A percentile compares a stretch with the other conserved stretches of the same genome.
Conservation (phyloP, 1,284 basidiomycete species). For the Thelephora terrestris region DNA sequence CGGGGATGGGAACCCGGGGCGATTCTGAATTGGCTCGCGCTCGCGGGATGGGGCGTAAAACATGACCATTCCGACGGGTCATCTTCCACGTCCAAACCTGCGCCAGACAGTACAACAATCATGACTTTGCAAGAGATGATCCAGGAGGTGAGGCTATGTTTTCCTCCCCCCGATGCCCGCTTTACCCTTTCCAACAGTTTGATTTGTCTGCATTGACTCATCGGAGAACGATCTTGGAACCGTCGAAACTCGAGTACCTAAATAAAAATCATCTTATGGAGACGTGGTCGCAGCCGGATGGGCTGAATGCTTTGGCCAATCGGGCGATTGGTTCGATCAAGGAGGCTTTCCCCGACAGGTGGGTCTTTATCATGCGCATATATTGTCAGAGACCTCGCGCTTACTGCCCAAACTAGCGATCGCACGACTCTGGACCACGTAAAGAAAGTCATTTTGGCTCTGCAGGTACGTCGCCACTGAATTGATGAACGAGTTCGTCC, state of each 20-base stretch:
- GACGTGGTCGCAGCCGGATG: slow-evolving; percentile 32
- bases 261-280: slow-evolving; percentile 69
- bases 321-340: slow-evolving; percentile 39
- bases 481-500: neutral
- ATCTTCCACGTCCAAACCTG: slow-evolving; percentile 20
- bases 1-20: slow-evolving; percentile 87
- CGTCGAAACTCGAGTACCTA: slow-evolving; percentile 60
- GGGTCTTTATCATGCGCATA: slow-evolving; percentile 17
- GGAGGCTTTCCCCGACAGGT: slow-evolving; percentile 35
- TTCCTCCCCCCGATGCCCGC: neutral
- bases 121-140: slow-evolving; percentile 61
- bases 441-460: slow-evolving; percentile 40
- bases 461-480: slow-evolving; percentile 34
- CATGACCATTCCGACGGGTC: slow-evolving; percentile 24
- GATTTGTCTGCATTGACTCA: slow-evolving; percentile 64
- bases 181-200: slow-evolving; percentile 35
- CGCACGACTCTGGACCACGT: slow-evolving; percentile 45
- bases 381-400: slow-evolving; percentile 1
- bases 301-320: slow-evolving; percentile 36
- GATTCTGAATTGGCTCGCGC: slow-evolving; percentile 85
- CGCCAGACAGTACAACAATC: slow-evolving; percentile 55
- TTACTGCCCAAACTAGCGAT: slow-evolving; percentile 23
- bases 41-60: slow-evolving; percentile 83
- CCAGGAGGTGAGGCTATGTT: slow-evolving; percentile 33
- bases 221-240: slow-evolving; percentile 64